Evolutionary conservation across 306 rosid genomes (phyloP), one percentile per base, ranked within the genome.

Genomic region (Cicer bijugum): DNA sequence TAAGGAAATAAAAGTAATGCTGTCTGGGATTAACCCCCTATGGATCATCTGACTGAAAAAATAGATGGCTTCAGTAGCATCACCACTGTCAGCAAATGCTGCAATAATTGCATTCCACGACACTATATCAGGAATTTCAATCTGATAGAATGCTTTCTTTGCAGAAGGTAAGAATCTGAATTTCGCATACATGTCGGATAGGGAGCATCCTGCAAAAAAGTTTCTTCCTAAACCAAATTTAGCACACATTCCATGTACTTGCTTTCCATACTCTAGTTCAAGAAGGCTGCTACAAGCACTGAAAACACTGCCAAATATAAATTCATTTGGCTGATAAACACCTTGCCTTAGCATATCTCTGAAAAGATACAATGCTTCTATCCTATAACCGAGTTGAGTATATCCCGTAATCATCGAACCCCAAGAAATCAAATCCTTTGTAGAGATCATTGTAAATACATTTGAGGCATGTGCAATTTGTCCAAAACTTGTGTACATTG

Each of bases 101-200:
- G 89, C 82, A 71, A 91, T 86, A 46, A 91, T 88, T 57, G 90
- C 89, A 72, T 88, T 91, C 96, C 97, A 91, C 16, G 91, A 85
- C 19, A 88, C 97, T 68, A 85, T 75, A 85, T 91, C 93, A 46
- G 87, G 91, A 62, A 35, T 81, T 43, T 88, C 86, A 45, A 91
- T 91, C 40, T 68, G 82, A 83, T 60, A 61, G 82, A 89, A 91
- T 17, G 75, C 86, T 4, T 12, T 75, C 80, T 77, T 86, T 51
- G 93, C 91, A 37, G 84, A 81, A 62, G 68, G 75, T 57, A 88
- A 75, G 59, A 74, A 74, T 16, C 96, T 86, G 51, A 83, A 80
- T 61, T 91, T 91, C 2, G 92, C 89, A 75, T 89, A 89, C 97
- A 91, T 89, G 83, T 85, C 96, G 76, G 84, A 86, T 11, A 88